Percentiles rank a stretch among this genome's conserved stretches.
These are phyloP conservation scores for Simplicillium sp. DNA, from an alignment of 2,329 filamentous ascomycete species.

Conservation along the genomic window DNA sequence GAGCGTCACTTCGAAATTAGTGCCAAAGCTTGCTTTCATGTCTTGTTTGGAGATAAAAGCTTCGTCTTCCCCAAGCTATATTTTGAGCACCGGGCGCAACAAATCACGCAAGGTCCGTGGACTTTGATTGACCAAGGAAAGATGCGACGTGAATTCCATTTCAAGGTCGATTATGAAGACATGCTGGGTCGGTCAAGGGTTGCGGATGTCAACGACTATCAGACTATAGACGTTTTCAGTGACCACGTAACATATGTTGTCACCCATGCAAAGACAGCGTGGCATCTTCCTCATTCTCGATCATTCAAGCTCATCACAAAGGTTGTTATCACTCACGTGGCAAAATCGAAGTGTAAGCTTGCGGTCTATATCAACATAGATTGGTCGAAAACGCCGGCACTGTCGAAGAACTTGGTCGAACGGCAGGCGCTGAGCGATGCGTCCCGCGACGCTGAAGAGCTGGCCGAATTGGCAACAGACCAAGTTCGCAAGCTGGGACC, in stretches of 20 bases:
- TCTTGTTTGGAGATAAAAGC: constrained; percentile 93
- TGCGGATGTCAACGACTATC: constrained; percentile 65
- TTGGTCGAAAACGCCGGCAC: constrained; percentile 62
- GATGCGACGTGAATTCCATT: constrained; percentile 71
- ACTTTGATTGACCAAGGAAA: constrained; percentile 56
- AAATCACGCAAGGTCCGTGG: constrained; percentile 85
- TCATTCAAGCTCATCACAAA: constrained; percentile 80
- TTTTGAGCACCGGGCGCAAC: constrained; percentile 68
- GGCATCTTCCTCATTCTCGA: constrained; percentile 76
- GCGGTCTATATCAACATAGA: constrained; percentile 81
- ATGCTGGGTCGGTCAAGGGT: constrained; percentile 53
- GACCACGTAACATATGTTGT: constrained; percentile 65
- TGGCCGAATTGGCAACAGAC: constrained; percentile 67
- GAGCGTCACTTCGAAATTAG: constrained; percentile 84
- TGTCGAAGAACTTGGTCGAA: constrained; percentile 54
- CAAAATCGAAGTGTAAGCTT: constrained; percentile 87
- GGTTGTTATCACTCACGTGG: constrained; percentile 85
- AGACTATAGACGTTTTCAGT: constrained; percentile 75
- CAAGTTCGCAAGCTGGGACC: constrained; percentile 67
- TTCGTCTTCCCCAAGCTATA: constrained; percentile 89
- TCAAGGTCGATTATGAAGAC: constrained; percentile 61
- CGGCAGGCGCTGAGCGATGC: constrained; percentile 68
- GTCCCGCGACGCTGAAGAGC: constrained; percentile 60
- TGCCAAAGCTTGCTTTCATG: constrained; percentile 89
- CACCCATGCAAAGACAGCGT: constrained; percentile 53